Evolutionary conservation across 1,139 yeast species (phyloP).

Genomic region (Sugiyamaella neomexicana): DNA sequence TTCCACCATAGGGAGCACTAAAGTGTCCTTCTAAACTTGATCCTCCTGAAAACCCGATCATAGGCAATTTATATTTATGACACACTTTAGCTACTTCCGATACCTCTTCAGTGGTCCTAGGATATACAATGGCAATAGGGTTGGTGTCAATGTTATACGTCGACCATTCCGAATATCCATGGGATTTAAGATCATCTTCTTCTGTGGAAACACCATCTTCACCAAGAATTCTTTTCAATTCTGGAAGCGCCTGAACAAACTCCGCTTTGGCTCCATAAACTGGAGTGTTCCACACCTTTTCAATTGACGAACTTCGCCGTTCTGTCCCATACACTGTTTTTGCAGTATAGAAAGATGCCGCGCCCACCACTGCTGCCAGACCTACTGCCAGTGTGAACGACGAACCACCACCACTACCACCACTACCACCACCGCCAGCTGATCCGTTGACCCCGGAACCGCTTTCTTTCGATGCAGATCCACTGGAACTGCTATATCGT

Average conservation of each 20-base stretch:
- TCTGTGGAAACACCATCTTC: constrained; percentile 43
- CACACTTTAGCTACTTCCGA: constrained; percentile 62
- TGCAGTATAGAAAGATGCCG: constrained; percentile 20
- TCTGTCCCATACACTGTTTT: constrained; percentile 18
- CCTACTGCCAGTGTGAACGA: neutral
- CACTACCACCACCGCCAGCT: neutral
- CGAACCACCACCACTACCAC: neutral
- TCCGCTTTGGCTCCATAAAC: constrained; percentile 48
- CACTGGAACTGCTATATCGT: neutral
- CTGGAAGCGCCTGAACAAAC: constrained; percentile 47
- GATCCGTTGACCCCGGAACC: too few relatives aligned
- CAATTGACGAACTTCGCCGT: constrained; percentile 25
- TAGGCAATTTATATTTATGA: constrained; percentile 63
- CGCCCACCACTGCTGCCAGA: constrained; percentile 14
- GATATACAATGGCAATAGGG: constrained; percentile 50
- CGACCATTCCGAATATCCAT: constrained; percentile 41
- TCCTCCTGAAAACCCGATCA: constrained; percentile 83
- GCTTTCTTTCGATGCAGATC: neutral
- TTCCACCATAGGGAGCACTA: constrained; percentile 70
- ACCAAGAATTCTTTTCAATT: constrained; percentile 46
- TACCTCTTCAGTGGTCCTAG: constrained; percentile 67
- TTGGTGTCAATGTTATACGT: constrained; percentile 35
- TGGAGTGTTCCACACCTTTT: constrained; percentile 26
- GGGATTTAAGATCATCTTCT: constrained; percentile 37
- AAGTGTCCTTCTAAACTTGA: constrained; percentile 88